A percentile compares a stretch with the other conserved stretches of the same genome.
Conservation (phyloP, 176 grass and related monocot genomes). For the Carex scoparia region DNA sequence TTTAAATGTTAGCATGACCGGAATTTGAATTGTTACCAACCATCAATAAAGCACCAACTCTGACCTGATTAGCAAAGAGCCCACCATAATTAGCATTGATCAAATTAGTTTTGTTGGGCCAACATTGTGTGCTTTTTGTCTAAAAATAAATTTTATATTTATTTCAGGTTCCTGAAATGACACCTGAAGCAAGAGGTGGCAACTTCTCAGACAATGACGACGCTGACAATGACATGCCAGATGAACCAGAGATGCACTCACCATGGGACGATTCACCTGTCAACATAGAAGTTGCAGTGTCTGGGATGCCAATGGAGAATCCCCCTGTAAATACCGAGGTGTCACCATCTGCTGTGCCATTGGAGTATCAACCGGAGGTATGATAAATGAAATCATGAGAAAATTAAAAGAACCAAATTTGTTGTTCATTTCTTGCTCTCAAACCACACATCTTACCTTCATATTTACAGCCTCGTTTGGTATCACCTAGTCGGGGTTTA, state of each 20-base stretch:
- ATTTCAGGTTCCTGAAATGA: background rate
- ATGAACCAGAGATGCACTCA: conserved; percentile 5
- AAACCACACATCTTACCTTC: background rate
- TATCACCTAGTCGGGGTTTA: background rate
- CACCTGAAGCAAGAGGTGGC: conserved; percentile 1
- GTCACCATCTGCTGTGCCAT: background rate
- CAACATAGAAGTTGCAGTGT: background rate
- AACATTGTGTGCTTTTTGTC: background rate
- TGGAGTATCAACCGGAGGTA: background rate
- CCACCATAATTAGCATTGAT: background rate
- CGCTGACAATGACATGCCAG: background rate
- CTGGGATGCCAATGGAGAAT: background rate
- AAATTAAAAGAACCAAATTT: background rate
- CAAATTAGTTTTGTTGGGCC: background rate
- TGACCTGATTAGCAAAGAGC: background rate
- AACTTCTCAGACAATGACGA: background rate
- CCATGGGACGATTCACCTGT: conserved; percentile 1
- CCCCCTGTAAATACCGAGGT: background rate
- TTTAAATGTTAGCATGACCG: background rate
- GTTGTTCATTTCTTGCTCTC: background rate
- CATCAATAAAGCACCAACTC: background rate
- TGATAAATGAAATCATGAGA: background rate
- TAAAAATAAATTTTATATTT: background rate
- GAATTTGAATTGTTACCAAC: background rate
- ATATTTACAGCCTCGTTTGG: background rate